Percentiles rank a stretch among this genome's conserved stretches.
Conservation (phyloP, 2,329 filamentous ascomycete genomes). For the Ceratocystis papillata region DNA sequence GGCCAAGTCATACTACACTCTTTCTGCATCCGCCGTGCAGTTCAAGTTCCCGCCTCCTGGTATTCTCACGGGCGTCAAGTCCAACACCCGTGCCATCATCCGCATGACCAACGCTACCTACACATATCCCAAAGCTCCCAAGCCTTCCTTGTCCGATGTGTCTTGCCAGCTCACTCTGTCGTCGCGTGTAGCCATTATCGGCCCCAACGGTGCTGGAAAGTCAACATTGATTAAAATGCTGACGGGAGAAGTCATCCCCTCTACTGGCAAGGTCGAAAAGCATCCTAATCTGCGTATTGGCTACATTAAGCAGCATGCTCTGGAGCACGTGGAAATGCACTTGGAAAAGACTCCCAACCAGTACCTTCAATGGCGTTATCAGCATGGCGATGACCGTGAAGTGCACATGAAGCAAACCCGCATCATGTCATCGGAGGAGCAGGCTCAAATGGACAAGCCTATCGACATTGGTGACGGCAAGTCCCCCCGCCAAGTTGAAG, state of each 20-base stretch:
- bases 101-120: constrained; percentile 87
- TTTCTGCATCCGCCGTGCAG: constrained; percentile 75
- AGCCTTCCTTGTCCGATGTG: constrained; percentile 78
- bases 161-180: constrained; percentile 82
- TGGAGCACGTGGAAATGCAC: constrained; percentile 99
- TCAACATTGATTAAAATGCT: constrained; percentile 96
- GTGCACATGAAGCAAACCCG: constrained; percentile 97
- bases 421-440: constrained; percentile 72
- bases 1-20: constrained; percentile 95
- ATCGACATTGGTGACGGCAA: constrained; percentile 78
- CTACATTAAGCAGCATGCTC: constrained; percentile 98
- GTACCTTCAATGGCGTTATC: constrained; percentile 97
- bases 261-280: constrained; percentile 82
- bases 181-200: constrained; percentile 90
- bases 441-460: constrained; percentile 80
- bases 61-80: constrained; percentile 91
- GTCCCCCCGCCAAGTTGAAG: constrained; percentile 65
- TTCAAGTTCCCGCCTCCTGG: constrained; percentile 98
- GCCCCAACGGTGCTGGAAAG: constrained; percentile 94
- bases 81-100: constrained; percentile 82
- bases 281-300: constrained; percentile 97
- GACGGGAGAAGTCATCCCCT: constrained; percentile 81
- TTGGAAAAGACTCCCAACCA: constrained; percentile 98
- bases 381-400: constrained; percentile 91
- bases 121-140: constrained; percentile 80